Conservation (phyloP, 257 asterid genomes). For the Paraleonurus japonicus region DNA sequence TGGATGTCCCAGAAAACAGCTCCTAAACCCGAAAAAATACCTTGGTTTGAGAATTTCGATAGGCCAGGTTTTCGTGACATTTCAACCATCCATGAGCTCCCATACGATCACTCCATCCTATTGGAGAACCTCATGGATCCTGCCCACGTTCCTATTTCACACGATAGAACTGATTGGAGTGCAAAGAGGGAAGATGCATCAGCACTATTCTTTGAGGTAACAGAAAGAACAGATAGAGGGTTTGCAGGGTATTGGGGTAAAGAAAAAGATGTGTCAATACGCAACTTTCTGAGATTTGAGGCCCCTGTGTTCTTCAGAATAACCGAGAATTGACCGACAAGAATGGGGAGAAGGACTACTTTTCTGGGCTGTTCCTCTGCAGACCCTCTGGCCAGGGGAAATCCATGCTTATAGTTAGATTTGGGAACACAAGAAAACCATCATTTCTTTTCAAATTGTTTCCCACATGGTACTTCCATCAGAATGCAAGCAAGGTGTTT, state of each 20-base stretch:
- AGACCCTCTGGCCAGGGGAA: slow-evolving; percentile 95
- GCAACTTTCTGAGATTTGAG: slow-evolving; percentile 61
- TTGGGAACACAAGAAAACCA: slow-evolving; percentile 63
- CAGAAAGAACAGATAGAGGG: slow-evolving; percentile 74
- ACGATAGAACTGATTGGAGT: slow-evolving; percentile 79
- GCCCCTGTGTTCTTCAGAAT: slow-evolving; percentile 86
- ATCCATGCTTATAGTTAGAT: slow-evolving; percentile 92
- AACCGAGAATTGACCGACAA: slow-evolving; percentile 58
- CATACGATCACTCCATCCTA: slow-evolving; percentile 94
- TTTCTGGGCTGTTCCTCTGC: slow-evolving; percentile 75
- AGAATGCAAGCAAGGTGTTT: slow-evolving; percentile 85
- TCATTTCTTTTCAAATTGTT: slow-evolving; percentile 44
- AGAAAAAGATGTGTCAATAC: slow-evolving; percentile 51
- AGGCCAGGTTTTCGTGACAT: slow-evolving; percentile 69
- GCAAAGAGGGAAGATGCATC: slow-evolving; percentile 88
- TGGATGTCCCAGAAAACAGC: slow-evolving; percentile 88
- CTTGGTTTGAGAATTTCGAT: slow-evolving; percentile 74
- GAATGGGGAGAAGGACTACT: slow-evolving; percentile 60
- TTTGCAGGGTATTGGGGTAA: slow-evolving; percentile 91
- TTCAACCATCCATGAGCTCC: slow-evolving; percentile 88
- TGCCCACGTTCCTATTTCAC: slow-evolving; percentile 93
- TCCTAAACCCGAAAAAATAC: slow-evolving; percentile 61
- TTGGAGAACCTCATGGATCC: slow-evolving; percentile 98
- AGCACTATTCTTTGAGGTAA: slow-evolving; percentile 68
- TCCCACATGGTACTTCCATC: slow-evolving; percentile 83